These are phyloP conservation scores for Globisporangium echinulatum DNA, from an alignment of 352 stramenopile genomes.

Conservation along the genomic window DNA sequence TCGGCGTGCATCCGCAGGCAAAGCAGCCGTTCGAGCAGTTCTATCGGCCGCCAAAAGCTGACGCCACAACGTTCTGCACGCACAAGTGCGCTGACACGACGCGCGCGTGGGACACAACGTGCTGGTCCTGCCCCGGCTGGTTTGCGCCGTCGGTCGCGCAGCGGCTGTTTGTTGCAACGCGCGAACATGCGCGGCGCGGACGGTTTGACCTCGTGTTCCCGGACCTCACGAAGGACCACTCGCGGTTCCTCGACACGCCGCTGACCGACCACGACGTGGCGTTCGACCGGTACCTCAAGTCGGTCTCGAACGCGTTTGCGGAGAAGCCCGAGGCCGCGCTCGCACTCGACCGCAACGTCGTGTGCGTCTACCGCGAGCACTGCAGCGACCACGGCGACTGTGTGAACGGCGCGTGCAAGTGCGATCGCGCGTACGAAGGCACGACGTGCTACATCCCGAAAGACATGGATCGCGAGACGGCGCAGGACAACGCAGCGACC, in stretches of 20 bases:
- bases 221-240: conserved; percentile 47
- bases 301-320: conserved; percentile 44
- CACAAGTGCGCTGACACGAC: conserved; percentile 58
- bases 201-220: conserved; percentile 69
- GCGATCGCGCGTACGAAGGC: conserved; percentile 68
- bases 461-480: conserved; percentile 32
- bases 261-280: conserved; percentile 60
- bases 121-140: conserved; percentile 73
- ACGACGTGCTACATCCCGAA: conserved; percentile 78
- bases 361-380: conserved; percentile 75
- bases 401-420: conserved; percentile 71
- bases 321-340: conserved; percentile 21
- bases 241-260: conserved; percentile 46
- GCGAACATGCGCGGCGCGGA: conserved; percentile 64
- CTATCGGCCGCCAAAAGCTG: conserved; percentile 31
- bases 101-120: conserved; percentile 57
- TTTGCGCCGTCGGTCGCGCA: conserved; percentile 54
- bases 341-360: conserved; percentile 27
- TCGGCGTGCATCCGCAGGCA: conserved; percentile 61
- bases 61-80: conserved; percentile 29
- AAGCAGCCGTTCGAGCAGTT: conserved; percentile 54
- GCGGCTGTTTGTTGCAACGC: conserved; percentile 41
- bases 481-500: conserved; percentile 16
- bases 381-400: conserved; percentile 80
- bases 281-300: conserved; percentile 72